phyloP scores from a whole-genome alignment of 2,329 filamentous ascomycete genomes.

The Xylariaceae sp. region DNA sequence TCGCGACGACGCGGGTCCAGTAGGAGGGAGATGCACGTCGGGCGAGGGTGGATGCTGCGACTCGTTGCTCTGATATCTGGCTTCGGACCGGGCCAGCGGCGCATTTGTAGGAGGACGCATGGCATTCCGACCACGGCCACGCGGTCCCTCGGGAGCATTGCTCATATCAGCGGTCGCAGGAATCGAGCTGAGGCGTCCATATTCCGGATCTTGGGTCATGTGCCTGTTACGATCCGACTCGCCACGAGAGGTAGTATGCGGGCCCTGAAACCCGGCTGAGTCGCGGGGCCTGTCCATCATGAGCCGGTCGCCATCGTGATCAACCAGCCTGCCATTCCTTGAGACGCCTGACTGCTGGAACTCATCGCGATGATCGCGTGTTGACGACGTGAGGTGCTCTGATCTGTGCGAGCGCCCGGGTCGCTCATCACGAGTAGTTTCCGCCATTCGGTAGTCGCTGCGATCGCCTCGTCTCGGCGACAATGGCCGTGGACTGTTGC shows the following conservation, averaged over 20 bases:
- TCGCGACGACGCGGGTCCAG: conserved; percentile 44
- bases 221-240: conserved; percentile 45
- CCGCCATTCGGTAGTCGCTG: conserved; percentile 27
- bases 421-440: conserved; percentile 39
- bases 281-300: conserved; percentile 34
- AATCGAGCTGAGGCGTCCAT: conserved; percentile 52
- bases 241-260: conserved; percentile 24
- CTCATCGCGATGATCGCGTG: conserved; percentile 26
- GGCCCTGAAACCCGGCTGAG: conserved; percentile 29
- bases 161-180: conserved; percentile 32
- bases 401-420: conserved; percentile 34
- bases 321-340: conserved; percentile 23
- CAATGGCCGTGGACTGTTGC: conserved; percentile 24
- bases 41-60: conserved; percentile 35
- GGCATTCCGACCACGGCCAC: conserved; percentile 39
- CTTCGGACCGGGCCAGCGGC: conserved; percentile 33
- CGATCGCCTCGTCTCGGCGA: conserved; percentile 44
- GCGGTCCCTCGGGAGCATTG: conserved; percentile 48
- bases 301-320: conserved; percentile 33
- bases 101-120: conserved; percentile 31
- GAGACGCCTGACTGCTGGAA: conserved; percentile 15
- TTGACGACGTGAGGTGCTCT: conserved; percentile 21
- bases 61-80: conserved; percentile 33
- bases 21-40: conserved; percentile 42
- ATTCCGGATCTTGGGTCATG: conserved; percentile 52